Evolutionary conservation across 1,284 basidiomycete genomes (phyloP).

Genomic region (Trichosporon sp.): DNA sequence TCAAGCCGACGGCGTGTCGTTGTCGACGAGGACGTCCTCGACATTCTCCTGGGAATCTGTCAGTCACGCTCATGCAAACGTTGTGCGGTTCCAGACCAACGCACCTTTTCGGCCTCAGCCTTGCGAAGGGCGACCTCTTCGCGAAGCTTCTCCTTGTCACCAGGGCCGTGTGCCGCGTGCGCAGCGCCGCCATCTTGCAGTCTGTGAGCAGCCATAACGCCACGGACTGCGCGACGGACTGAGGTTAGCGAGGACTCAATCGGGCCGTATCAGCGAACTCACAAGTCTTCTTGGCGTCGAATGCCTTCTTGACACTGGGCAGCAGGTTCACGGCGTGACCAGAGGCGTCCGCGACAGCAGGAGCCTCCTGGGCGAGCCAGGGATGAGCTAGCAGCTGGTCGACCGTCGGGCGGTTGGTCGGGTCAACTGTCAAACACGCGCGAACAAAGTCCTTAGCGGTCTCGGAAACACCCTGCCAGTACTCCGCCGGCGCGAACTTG

Average conservation of each 20-base stretch:
- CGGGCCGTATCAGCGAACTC: slow-evolving; percentile 47
- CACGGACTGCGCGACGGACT: slow-evolving; percentile 84
- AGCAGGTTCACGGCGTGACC: slow-evolving; percentile 77
- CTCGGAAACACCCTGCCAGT: slow-evolving; percentile 81
- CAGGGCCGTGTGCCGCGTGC: slow-evolving; percentile 60
- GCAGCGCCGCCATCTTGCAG: slow-evolving; percentile 60
- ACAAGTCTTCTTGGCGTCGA: slow-evolving; percentile 86
- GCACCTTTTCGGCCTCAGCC: slow-evolving; percentile 73
- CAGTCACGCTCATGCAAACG: not conserved
- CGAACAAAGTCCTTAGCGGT: slow-evolving; percentile 79
- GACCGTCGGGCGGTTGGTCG: slow-evolving; percentile 73
- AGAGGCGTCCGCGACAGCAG: slow-evolving; percentile 64
- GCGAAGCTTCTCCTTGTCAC: slow-evolving; percentile 62
- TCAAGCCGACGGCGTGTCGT: slow-evolving; percentile 14
- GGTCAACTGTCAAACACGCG: slow-evolving; percentile 81
- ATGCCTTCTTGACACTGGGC: slow-evolving; percentile 82
- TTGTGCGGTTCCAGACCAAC: slow-evolving; percentile 28
- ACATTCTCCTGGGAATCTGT: slow-evolving; percentile 43
- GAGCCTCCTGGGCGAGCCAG: slow-evolving; percentile 65
- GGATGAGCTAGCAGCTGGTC: slow-evolving; percentile 70
- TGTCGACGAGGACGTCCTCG: slow-evolving; percentile 35
- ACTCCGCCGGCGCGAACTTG: slow-evolving; percentile 83
- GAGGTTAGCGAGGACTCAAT: slow-evolving; percentile 19
- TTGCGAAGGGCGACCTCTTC: slow-evolving; percentile 72
- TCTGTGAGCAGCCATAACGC: slow-evolving; percentile 80